Evolutionary conservation across 345 rosid genomes (phyloP).

Genomic region (Excoecaria cochinchinensis): DNA sequence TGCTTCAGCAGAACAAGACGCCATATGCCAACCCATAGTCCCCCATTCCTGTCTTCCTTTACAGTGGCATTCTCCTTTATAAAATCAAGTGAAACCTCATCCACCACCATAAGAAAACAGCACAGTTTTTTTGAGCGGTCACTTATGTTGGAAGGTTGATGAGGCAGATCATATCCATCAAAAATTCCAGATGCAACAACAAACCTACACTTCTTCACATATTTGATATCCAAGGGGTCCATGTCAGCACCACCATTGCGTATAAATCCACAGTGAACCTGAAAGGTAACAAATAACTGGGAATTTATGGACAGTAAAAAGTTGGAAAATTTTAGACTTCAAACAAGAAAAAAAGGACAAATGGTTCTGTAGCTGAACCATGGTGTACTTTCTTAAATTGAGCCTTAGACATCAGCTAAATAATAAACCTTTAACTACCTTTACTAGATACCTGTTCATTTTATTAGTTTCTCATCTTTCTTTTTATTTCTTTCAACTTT

Average conservation of each 20-base stretch:
- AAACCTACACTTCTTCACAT: conserved; percentile 73
- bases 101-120: conserved; percentile 91
- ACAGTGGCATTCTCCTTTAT: conserved; percentile 61
- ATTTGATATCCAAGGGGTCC: conserved; percentile 57
- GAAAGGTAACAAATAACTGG: conserved; percentile 20
- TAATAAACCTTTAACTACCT: not conserved
- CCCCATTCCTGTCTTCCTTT: conserved; percentile 60
- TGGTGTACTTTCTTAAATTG: not conserved
- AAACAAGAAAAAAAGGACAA: not conserved
- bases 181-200: conserved; percentile 95
- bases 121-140: conserved; percentile 70
- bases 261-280: conserved; percentile 94
- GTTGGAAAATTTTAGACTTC: not conserved
- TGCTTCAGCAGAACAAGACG: conserved; percentile 76
- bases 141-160: conserved; percentile 86
- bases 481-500: not conserved
- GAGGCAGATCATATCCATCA: conserved; percentile 87
- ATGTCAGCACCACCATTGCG: conserved; percentile 82
- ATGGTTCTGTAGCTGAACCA: not conserved
- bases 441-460: not conserved
- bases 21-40: conserved; percentile 95
- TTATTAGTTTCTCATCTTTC: not conserved
- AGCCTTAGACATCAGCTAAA: not conserved
- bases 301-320: conserved; percentile 1
- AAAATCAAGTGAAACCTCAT: conserved; percentile 70